These are phyloP conservation scores for Pythium angustatum DNA, from an alignment of 352 stramenopile species.

Conservation along the genomic window DNA sequence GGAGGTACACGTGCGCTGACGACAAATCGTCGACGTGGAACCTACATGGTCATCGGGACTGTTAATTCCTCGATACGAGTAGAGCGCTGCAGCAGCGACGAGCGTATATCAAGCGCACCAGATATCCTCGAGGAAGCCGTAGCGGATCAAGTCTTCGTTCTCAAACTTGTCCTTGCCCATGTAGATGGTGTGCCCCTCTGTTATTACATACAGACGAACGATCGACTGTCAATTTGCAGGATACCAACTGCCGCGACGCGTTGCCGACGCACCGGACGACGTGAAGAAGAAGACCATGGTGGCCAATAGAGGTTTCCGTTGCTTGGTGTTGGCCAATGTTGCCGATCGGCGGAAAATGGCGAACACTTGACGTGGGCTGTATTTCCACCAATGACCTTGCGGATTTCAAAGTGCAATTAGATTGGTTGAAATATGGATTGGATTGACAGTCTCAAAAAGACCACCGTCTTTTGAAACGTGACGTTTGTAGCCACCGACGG, in stretches of 20 bases:
- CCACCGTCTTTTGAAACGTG: background rate
- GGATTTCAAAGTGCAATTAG: background rate
- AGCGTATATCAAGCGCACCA: too few relatives aligned
- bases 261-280: slow-evolving; percentile 58
- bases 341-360: background rate
- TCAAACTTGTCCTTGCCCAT: slow-evolving; percentile 99
- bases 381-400: background rate
- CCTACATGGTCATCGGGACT: slow-evolving; percentile 41
- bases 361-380: background rate
- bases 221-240: too few relatives aligned
- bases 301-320: background rate
- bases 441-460: too few relatives aligned
- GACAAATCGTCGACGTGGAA: slow-evolving; percentile 99
- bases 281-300: slow-evolving; percentile 85
- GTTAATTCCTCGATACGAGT: too few relatives aligned
- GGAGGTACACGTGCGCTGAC: slow-evolving; percentile 98
- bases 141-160: slow-evolving; percentile 99
- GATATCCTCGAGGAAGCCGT: slow-evolving; percentile 95
- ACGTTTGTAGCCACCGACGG: background rate
- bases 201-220: background rate
- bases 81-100: too few relatives aligned
- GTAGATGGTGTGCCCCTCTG: slow-evolving; percentile 93
- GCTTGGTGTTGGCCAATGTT: background rate
- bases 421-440: background rate
- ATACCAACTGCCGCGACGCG: background rate